A percentile compares a stretch with the other conserved stretches of the same genome.
Conservation (phyloP, 2,329 filamentous ascomycete genomes). For the Helotiales sp. region DNA sequence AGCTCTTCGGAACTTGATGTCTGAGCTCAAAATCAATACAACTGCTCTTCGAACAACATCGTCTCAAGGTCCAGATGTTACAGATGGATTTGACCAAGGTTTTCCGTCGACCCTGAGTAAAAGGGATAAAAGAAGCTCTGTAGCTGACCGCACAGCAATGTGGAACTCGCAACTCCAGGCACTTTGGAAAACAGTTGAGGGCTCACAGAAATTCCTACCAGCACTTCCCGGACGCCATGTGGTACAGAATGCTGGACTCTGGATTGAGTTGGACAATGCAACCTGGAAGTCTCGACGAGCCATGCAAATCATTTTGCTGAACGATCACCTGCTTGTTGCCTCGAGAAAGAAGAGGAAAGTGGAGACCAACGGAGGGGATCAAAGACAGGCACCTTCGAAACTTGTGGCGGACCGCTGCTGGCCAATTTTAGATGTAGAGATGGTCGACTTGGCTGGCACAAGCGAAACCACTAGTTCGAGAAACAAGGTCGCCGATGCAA, state of each 20-base stretch:
- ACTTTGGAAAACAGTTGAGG: slow-evolving; percentile 95
- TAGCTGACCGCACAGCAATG: slow-evolving; percentile 66
- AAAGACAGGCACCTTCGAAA: slow-evolving; percentile 60
- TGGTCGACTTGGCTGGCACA: slow-evolving; percentile 79
- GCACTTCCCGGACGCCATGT: slow-evolving; percentile 91
- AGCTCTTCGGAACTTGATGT: slow-evolving; percentile 84
- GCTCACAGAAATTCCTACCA: slow-evolving; percentile 94
- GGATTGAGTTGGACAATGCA: slow-evolving; percentile 96
- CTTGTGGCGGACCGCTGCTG: slow-evolving; percentile 93
- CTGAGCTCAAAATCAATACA: slow-evolving; percentile 81
- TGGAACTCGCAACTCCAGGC: slow-evolving; percentile 72
- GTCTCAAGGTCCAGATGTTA: slow-evolving; percentile 48
- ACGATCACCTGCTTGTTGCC: slow-evolving; percentile 90
- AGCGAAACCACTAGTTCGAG: slow-evolving; percentile 55
- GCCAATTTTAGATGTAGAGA: slow-evolving; percentile 88
- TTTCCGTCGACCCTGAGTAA: slow-evolving; percentile 60
- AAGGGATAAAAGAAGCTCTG: slow-evolving; percentile 84
- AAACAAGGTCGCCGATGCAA: slow-evolving; percentile 76
- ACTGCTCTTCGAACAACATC: slow-evolving; percentile 64
- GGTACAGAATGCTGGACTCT: slow-evolving; percentile 85
- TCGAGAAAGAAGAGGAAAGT: slow-evolving; percentile 89
- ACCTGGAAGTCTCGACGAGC: slow-evolving; percentile 92
- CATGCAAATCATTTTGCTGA: slow-evolving; percentile 89
- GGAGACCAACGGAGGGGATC: slow-evolving; percentile 58
- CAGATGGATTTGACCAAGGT: slow-evolving; percentile 50